Evolutionary conservation across 2,329 filamentous ascomycete species (phyloP).

Genomic region (Aspergillus amoenus): DNA sequence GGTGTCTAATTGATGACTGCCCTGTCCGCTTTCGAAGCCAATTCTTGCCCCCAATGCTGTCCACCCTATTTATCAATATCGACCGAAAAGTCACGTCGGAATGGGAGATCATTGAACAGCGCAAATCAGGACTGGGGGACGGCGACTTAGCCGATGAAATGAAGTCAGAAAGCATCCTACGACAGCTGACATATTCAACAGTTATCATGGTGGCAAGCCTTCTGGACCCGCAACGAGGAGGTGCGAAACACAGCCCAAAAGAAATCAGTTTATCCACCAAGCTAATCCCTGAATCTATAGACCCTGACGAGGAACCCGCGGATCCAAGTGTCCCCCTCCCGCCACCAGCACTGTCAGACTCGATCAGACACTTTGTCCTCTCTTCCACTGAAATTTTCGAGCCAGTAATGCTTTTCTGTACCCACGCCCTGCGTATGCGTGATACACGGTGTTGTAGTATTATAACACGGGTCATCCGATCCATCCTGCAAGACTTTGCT

Average conservation of each 20-base stretch:
- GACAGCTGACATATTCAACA: constrained; percentile 87
- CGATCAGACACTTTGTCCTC: constrained; percentile 78
- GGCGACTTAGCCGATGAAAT: constrained; percentile 91
- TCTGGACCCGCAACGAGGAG: constrained; percentile 68
- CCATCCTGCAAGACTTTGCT: constrained; percentile 76
- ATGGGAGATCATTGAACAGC: constrained; percentile 72
- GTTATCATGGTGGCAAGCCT: constrained; percentile 90
- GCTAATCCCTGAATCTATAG: constrained; percentile 21
- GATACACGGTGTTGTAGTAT: constrained; percentile 86
- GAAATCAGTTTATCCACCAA: constrained; percentile 4
- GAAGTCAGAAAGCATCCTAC: constrained; percentile 93
- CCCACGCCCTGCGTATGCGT: constrained; percentile 82
- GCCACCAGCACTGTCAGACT: constrained; percentile 51
- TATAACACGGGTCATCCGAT: constrained; percentile 81
- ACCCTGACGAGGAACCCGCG: constrained; percentile 35
- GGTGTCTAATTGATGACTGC: constrained; percentile 88
- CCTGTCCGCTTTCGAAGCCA: constrained; percentile 72
- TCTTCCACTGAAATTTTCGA: constrained; percentile 76
- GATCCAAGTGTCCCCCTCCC: constrained; percentile 35
- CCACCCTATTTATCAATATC: constrained; percentile 79
- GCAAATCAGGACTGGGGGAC: constrained; percentile 61
- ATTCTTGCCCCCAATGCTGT: constrained; percentile 82
- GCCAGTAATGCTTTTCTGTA: constrained; percentile 86
- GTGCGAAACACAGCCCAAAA: constrained; percentile 47
- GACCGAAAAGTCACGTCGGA: constrained; percentile 83